Conservation (phyloP, 106 monocot species). For the Acorus calamus region DNA sequence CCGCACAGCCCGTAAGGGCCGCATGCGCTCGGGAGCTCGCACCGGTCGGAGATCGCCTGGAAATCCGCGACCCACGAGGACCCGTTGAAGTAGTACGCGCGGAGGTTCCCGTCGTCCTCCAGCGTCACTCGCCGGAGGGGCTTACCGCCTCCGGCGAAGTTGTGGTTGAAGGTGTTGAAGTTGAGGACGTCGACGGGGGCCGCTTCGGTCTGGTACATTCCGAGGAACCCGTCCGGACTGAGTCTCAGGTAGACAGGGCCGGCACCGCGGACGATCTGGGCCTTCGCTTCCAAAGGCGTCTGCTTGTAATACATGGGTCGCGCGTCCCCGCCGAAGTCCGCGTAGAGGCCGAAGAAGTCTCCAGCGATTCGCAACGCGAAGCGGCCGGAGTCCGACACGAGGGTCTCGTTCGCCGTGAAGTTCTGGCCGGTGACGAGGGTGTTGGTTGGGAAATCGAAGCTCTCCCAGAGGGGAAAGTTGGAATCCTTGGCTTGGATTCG, state of each 20-base stretch:
- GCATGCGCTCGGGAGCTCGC: slow-evolving; percentile 41
- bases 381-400: slow-evolving; percentile 27
- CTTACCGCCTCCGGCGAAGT: not conserved
- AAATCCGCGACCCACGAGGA: slow-evolving; percentile 35
- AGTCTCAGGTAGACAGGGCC: slow-evolving; percentile 59
- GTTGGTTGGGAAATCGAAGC: slow-evolving; percentile 56
- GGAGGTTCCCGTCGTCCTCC: slow-evolving; percentile 60
- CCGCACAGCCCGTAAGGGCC: slow-evolving; percentile 51
- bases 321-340: slow-evolving; percentile 7
- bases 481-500: slow-evolving; percentile 26
- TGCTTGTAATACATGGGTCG: slow-evolving; percentile 58
- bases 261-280: slow-evolving; percentile 24
- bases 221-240: slow-evolving; percentile 47
- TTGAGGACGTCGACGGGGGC: slow-evolving; percentile 45
- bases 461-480: slow-evolving; percentile 40
- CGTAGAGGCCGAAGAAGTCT: slow-evolving; percentile 35
- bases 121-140: slow-evolving; percentile 63
- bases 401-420: slow-evolving; percentile 38
- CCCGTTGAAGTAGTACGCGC: slow-evolving; percentile 47
- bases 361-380: slow-evolving; percentile 42
- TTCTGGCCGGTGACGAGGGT: slow-evolving; percentile 68
- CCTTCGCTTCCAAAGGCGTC: slow-evolving; percentile 49
- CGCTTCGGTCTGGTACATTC: slow-evolving; percentile 60
- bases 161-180: slow-evolving; percentile 62
- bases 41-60: slow-evolving; percentile 22